Percentiles rank a stretch among this genome's conserved stretches.
These are phyloP conservation scores for Ashbya aceris DNA, from an alignment of 1,139 yeast species.

Conservation along the genomic window DNA sequence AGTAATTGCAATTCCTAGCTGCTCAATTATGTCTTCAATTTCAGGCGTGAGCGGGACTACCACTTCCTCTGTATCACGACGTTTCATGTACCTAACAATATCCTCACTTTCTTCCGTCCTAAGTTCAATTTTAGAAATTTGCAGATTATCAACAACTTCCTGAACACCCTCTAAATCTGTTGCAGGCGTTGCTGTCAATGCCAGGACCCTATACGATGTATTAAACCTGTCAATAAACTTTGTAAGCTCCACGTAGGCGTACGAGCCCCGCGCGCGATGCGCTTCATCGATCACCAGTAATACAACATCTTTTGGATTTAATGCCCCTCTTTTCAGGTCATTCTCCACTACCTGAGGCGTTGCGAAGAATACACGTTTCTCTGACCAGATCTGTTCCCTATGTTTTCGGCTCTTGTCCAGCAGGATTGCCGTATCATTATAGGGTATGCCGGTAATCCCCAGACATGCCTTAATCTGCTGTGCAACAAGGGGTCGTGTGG, in stretches of 20 bases:
- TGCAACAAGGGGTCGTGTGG: constrained; percentile 94
- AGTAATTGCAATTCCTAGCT: constrained; percentile 48
- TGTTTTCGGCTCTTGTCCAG: constrained; percentile 60
- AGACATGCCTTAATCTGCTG: constrained; percentile 94
- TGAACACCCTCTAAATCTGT: constrained; percentile 83
- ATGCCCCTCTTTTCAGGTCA: constrained; percentile 65
- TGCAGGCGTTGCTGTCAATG: constrained; percentile 94
- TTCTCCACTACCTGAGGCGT: constrained; percentile 96
- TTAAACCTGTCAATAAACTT: constrained; percentile 55
- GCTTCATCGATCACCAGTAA: constrained; percentile 92
- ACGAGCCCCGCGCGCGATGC: constrained; percentile 83
- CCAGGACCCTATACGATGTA: constrained; percentile 62
- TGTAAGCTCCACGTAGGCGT: constrained; percentile 79
- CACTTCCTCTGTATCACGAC: constrained; percentile 53
- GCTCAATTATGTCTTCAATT: constrained; percentile 42
- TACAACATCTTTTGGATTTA: constrained; percentile 66
- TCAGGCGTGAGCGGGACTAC: constrained; percentile 46
- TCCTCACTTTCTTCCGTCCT: constrained; percentile 81
- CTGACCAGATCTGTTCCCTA: constrained; percentile 65
- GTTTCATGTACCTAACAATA: constrained; percentile 67
- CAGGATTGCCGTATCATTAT: constrained; percentile 67
- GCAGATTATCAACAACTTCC: constrained; percentile 62
- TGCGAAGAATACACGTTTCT: constrained; percentile 75
- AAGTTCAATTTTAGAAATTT: constrained; percentile 70
- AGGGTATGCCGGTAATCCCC: constrained; percentile 76